phyloP scores from a whole-genome alignment of 148 eudicot genomes.

The Cornus florida region DNA sequence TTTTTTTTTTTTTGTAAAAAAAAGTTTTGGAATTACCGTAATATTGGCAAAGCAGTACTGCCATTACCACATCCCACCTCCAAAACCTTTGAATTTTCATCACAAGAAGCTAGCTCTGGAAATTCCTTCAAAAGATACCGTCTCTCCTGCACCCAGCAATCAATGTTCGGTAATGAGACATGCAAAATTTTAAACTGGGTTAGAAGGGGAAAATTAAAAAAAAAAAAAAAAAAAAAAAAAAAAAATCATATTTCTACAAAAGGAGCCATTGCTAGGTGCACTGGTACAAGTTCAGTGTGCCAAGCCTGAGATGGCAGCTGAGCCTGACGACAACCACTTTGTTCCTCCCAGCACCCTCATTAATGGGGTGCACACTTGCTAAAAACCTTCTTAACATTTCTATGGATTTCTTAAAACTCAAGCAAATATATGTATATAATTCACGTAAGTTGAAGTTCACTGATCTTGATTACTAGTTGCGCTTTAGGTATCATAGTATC shows the following conservation, averaged over 20 bases:
- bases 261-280: too few species aligned
- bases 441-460: too few species aligned
- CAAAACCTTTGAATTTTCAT: conserved; percentile 54
- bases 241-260: background rate
- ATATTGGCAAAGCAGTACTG: conserved; percentile 69
- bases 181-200: background rate
- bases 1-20: background rate
- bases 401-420: background rate
- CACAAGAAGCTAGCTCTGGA: conserved; percentile 67
- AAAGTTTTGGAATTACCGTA: conserved; percentile 48
- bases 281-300: too few species aligned
- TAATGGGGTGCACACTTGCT: too few species aligned
- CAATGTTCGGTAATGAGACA: background rate
- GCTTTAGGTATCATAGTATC: background rate
- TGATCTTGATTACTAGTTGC: background rate
- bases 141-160: conserved; percentile 55
- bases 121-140: conserved; percentile 84
- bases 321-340: too few species aligned
- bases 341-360: too few species aligned
- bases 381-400: too few species aligned
- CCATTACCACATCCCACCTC: conserved; percentile 95
- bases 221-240: background rate
- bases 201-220: background rate
- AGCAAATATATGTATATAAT: background rate
- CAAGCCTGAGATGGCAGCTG: too few species aligned